phyloP scores from a whole-genome alignment of 345 rosid genomes.

The Citrus australasica region DNA sequence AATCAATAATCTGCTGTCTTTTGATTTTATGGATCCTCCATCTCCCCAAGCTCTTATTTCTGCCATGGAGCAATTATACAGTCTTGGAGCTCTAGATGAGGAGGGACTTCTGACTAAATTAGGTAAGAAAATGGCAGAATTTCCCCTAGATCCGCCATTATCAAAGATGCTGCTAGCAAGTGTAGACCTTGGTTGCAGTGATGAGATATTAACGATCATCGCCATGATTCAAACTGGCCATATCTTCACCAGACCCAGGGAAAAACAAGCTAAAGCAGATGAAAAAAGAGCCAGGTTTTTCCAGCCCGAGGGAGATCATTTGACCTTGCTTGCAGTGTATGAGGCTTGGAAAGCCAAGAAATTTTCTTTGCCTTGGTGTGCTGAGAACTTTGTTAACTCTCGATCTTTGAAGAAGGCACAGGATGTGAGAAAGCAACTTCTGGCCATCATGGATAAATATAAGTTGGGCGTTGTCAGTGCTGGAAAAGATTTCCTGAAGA shows the following conservation, averaged over 20 bases:
- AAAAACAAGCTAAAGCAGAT: constrained; percentile 93
- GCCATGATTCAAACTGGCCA: constrained; percentile 91
- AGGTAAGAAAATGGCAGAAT: constrained; percentile 96
- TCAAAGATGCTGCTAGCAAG: constrained; percentile 93
- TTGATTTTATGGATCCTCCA: constrained; percentile 76
- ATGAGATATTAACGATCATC: constrained; percentile 85
- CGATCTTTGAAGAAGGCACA: constrained; percentile 78
- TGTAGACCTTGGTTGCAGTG: constrained; percentile 93
- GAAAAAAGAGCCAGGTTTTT: constrained; percentile 87
- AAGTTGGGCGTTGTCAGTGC: constrained; percentile 80
- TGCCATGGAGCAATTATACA: constrained; percentile 83
- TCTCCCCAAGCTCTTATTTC: constrained; percentile 78
- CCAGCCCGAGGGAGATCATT: constrained; percentile 88
- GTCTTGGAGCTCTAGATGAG: constrained; percentile 85
- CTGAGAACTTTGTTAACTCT: constrained; percentile 79
- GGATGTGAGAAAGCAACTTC: constrained; percentile 87
- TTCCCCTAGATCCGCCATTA: constrained; percentile 88
- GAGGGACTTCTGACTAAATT: constrained; percentile 86
- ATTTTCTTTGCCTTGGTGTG: constrained; percentile 90
- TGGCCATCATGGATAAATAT: constrained; percentile 82
- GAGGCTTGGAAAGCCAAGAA: constrained; percentile 92
- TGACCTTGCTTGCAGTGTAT: constrained; percentile 87
- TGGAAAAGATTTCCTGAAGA: constrained; percentile 70
- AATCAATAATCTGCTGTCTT: constrained; percentile 64
- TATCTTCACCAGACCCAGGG: constrained; percentile 86